Base-by-base conservation (phyloP, 202 grass and related monocot genomes). In the Carex sylvatica region DNA sequence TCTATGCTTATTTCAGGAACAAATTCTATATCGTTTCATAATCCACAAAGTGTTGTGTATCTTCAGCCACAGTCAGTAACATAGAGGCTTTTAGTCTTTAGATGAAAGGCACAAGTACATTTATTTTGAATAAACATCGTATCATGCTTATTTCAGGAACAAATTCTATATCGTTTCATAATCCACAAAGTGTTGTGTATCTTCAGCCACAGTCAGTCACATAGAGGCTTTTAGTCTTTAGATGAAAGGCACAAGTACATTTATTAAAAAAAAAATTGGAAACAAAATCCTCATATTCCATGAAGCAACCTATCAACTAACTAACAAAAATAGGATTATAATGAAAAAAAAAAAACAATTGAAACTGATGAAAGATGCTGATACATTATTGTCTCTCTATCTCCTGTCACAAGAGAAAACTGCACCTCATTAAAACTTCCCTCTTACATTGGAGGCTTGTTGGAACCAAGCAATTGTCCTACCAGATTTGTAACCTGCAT, bases 401-500 rank as follows among this genome's bases (percentile, higher is more conserved):
- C 2, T 66, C 24, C 44, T 81, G 61, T 81, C 60, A 31, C 44
- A 35, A 23, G 8, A 82, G 44, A 35, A 55, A 54, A 65, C 4
- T 65, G 7, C 74, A 65, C 10, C 8, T n/a, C 49, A 58, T 14
- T 33, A 16, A 22, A 81, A 28, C 12, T 55, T 24, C 26, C 93
- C 86, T 52, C 58, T 94, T 86, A 98, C 61, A 93, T 90, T 20
- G 90, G 87, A 65, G 92, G 86, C 51, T 83, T 84, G 58, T 91
- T 99, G 2, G 88, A 86, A 73, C 96, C 91, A 8, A 99, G 96
- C 78, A 99, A 74, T 23, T 92, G 91, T 13, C 96, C 96, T 0
- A 99, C 91, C 75, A 99, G 75, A 89, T 93, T 99, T 46, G 93
- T 96, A 49, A 95, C 92, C 91, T 96, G 84, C 78, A 88, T 75